Evolutionary conservation across 2,329 filamentous ascomycete species (phyloP).

Genomic region (Sporothrix luriei): DNA sequence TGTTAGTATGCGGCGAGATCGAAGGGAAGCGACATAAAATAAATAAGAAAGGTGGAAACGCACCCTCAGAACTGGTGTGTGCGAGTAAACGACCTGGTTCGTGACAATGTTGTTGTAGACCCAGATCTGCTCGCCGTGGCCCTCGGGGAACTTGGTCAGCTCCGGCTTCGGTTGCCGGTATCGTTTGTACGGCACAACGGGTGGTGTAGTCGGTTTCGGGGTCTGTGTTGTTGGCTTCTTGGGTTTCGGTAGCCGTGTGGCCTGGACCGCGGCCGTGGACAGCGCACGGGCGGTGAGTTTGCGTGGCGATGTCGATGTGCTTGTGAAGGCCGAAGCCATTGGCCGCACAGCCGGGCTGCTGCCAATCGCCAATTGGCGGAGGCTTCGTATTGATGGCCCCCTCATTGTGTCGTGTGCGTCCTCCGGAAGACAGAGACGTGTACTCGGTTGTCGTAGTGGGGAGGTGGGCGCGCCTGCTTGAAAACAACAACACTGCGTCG

Average conservation of each 20-base stretch:
- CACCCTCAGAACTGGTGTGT: constrained; percentile 52
- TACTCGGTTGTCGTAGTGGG: background rate
- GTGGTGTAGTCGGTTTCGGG: background rate
- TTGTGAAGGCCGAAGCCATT: background rate
- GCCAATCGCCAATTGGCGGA: constrained; percentile 47
- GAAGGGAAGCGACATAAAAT: background rate
- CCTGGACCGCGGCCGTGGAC: constrained; percentile 22
- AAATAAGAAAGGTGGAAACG: constrained; percentile 33
- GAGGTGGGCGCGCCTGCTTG: background rate
- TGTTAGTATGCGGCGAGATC: background rate
- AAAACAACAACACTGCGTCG: background rate
- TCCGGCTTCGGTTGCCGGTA: constrained; percentile 38
- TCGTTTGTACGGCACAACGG: constrained; percentile 31
- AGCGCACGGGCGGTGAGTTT: background rate
- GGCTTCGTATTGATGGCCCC: constrained; percentile 31
- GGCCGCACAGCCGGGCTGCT: constrained; percentile 35
- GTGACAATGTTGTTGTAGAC: constrained; percentile 55
- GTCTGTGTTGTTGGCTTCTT: background rate
- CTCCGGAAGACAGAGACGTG: too few relatives aligned
- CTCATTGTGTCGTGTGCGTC: constrained; percentile 33
- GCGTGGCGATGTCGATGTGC: background rate
- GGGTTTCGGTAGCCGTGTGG: constrained; percentile 16
- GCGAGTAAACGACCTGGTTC: constrained; percentile 58
- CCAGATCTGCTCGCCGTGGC: constrained; percentile 62
- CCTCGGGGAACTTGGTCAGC: constrained; percentile 41